Base-by-base conservation (phyloP, 768 basidiomycete species). In the Epithele typhae region DNA sequence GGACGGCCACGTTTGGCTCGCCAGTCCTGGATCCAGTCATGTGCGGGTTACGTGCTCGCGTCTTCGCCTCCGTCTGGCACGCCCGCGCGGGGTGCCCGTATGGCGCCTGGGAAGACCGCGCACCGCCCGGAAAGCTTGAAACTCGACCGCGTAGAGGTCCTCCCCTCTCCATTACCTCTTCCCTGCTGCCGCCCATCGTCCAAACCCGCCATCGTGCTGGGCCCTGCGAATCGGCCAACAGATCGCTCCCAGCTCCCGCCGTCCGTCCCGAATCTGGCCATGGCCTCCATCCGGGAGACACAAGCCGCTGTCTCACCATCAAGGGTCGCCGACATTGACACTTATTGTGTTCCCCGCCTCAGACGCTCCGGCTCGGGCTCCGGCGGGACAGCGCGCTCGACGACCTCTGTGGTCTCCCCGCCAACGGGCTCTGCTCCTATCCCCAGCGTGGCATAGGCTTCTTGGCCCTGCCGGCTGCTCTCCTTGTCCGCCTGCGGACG, bases 171-270 rank as follows among this genome's bases (percentile, higher is more conserved):
- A 48, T 52, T 52, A 40, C 51, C 35, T 14, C 6, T n/a, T 14
- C 21, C 18, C 11, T 17, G 17, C 32, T 33, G 25, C 11, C 19
- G 32, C 41, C 32, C 36, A 12, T 40, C 38, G 15, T 42, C 30
- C 34, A 46, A 38, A 37, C 33, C 44, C 46, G 43, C 32, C n/a
- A 40, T 40, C 51, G 51, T 47, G 51, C 43, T 41, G 39, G 32
- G 15, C 30, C 9, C 25, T 40, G 32, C 40, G 45, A 47, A 41
- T 52, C 51, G 51, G 51, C 51, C 32, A 39, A 14, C 37, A 25
- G 45, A 38, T 46, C 25, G 45, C 36, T 51, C 14, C 25, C 19
- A 25, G 36, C 32, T 40, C 41, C 21, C 37, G 37, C 38, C 14
- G 32, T 43, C 32, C 17, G 35, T 22, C 19, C 42, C 42, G 41